phyloP scores from a whole-genome alignment of 257 asterid genomes.

The Solanum lignicaule region DNA sequence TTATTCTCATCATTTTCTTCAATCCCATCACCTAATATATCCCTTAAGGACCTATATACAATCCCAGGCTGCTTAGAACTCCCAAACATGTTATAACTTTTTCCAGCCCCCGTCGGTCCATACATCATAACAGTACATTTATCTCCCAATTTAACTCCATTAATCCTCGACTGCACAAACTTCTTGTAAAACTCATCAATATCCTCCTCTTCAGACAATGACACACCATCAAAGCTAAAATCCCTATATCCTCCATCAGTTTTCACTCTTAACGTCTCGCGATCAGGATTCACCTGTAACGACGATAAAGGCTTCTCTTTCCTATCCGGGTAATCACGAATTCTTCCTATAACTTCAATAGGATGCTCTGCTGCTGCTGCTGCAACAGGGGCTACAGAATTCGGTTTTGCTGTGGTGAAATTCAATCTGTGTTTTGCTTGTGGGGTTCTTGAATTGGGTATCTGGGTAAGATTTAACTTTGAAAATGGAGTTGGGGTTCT shows the following conservation, averaged over 20 bases:
- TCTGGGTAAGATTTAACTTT: conserved; percentile 11
- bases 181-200: conserved; percentile 64
- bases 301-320: conserved; percentile 20
- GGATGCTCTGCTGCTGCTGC: conserved; percentile 59
- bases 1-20: conserved; percentile 12
- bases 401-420: conserved; percentile 14
- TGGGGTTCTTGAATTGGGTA: conserved; percentile 42
- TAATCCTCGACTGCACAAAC: conserved; percentile 63
- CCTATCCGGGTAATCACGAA: conserved; percentile 62
- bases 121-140: conserved; percentile 29
- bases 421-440: conserved; percentile 47
- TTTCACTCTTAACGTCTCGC: conserved; percentile 49
- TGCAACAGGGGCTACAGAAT: not conserved
- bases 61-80: conserved; percentile 65
- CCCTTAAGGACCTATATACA: conserved; percentile 71
- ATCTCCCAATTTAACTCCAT: conserved; percentile 71
- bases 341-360: conserved; percentile 79
- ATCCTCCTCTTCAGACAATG: conserved; percentile 68
- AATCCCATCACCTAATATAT: conserved; percentile 50
- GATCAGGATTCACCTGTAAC: conserved; percentile 39
- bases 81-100: conserved; percentile 96
- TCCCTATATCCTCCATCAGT: conserved; percentile 83
- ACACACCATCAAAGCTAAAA: conserved; percentile 72
- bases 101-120: conserved; percentile 95
- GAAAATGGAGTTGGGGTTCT: conserved; percentile 22